Conservation (phyloP, 768 basidiomycete genomes). For the Tulasnella sp. region DNA sequence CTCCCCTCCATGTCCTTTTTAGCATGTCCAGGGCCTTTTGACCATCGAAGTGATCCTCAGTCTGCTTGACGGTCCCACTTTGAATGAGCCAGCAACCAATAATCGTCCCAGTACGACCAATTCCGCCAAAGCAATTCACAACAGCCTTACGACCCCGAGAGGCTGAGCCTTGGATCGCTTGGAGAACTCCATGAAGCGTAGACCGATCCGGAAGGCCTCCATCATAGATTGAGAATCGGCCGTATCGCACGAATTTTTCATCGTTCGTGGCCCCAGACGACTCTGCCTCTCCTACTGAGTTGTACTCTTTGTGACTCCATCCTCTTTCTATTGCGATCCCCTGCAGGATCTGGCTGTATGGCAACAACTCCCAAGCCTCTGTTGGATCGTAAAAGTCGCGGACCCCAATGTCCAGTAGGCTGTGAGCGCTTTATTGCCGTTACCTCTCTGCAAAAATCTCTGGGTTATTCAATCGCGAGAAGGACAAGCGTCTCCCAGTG, state of each 20-base stretch:
- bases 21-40: not conserved
- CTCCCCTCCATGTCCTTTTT: not conserved
- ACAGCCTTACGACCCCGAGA: not conserved
- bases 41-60: not conserved
- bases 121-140: slow-evolving; percentile 7
- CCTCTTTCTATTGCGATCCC: not conserved
- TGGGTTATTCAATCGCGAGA: slow-evolving; percentile 9
- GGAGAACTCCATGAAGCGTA: not conserved
- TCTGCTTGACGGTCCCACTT: not conserved
- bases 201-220: not conserved
- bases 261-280: too few relatives aligned
- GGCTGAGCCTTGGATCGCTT: not conserved
- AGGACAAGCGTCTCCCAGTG: slow-evolving; percentile 1
- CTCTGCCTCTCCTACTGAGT: not conserved
- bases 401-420: not conserved
- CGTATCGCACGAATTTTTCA: not conserved
- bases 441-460: not conserved
- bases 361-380: not conserved
- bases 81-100: slow-evolving; percentile 8
- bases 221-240: slow-evolving; percentile 3
- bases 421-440: not conserved
- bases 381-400: slow-evolving; percentile 10
- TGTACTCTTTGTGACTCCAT: not conserved
- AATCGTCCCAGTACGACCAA: slow-evolving; percentile 3
- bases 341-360: not conserved